A percentile compares a stretch with the other conserved stretches of the same genome.
Evolutionary conservation across 2,329 filamentous ascomycete species (phyloP).

Genomic region (Eutypella sp.): DNA sequence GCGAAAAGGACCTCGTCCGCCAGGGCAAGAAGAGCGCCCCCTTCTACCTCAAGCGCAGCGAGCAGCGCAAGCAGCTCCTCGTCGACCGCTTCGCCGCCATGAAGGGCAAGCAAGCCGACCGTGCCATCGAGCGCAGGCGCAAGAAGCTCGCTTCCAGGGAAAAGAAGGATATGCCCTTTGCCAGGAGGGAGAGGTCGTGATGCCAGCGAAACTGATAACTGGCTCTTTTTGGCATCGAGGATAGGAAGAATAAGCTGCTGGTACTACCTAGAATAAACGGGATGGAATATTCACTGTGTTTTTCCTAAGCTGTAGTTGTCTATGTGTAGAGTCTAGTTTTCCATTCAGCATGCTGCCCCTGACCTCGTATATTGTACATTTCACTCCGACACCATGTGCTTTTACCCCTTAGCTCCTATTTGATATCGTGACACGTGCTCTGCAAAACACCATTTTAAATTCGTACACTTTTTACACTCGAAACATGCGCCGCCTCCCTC

Average conservation of each 20-base stretch:
- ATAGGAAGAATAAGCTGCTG: neutral
- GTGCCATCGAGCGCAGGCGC: constrained; percentile 76
- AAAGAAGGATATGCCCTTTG: constrained; percentile 66
- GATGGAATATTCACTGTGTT: no score
- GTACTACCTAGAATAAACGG: neutral
- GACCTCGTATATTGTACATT: no score
- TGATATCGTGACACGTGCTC: no score
- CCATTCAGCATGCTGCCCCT: no score
- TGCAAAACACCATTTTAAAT: no score
- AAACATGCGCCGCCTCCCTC: neutral
- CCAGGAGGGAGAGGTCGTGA: constrained; percentile 35
- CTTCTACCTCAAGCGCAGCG: constrained; percentile 88
- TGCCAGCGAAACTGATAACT: no score
- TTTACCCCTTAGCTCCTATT: no score
- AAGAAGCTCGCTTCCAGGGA: constrained; percentile 89
- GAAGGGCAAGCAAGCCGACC: constrained; percentile 80
- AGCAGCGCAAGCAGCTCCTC: constrained; percentile 82
- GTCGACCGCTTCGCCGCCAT: constrained; percentile 75
- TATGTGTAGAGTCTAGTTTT: no score
- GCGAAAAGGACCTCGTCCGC: constrained; percentile 78
- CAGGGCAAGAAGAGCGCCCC: constrained; percentile 73
- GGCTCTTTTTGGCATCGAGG: no score
- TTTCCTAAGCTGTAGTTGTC: no score
- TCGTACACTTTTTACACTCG: no score
- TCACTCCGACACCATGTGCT: no score